Conservation (phyloP, 148 eudicot species). For the Rhododendron simsii region DNA sequence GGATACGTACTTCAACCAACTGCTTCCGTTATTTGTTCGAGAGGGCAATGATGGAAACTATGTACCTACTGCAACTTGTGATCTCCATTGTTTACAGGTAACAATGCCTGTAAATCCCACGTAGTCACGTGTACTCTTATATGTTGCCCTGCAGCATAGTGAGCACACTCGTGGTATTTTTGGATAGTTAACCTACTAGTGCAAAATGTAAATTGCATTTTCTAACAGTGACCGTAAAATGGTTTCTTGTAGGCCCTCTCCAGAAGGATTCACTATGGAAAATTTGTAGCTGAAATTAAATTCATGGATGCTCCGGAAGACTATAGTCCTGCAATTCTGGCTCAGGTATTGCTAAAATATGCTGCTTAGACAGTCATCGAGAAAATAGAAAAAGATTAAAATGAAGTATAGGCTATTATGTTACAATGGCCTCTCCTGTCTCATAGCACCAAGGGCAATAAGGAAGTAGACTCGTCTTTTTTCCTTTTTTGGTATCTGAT, state of each 20-base stretch:
- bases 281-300: conserved; percentile 86
- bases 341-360: conserved; percentile 37
- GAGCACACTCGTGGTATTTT: neutral
- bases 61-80: conserved; percentile 53
- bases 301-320: conserved; percentile 54
- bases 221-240: neutral
- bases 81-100: conserved; percentile 85
- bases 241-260: conserved; percentile 61
- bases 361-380: too few relatives aligned
- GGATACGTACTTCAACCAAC: conserved; percentile 58
- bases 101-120: neutral
- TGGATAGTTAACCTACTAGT: neutral
- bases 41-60: conserved; percentile 82
- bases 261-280: conserved; percentile 85
- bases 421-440: neutral
- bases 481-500: neutral
- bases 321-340: conserved; percentile 58
- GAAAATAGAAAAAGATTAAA: too few relatives aligned
- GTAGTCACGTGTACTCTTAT: neutral
- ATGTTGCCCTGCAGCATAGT: neutral
- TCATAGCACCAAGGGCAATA: neutral
- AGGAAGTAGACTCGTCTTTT: neutral
- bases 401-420: neutral
- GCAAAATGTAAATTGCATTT: neutral
- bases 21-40: conserved; percentile 49